Conservation (phyloP, 768 basidiomycete species). For the Russula lepida region DNA sequence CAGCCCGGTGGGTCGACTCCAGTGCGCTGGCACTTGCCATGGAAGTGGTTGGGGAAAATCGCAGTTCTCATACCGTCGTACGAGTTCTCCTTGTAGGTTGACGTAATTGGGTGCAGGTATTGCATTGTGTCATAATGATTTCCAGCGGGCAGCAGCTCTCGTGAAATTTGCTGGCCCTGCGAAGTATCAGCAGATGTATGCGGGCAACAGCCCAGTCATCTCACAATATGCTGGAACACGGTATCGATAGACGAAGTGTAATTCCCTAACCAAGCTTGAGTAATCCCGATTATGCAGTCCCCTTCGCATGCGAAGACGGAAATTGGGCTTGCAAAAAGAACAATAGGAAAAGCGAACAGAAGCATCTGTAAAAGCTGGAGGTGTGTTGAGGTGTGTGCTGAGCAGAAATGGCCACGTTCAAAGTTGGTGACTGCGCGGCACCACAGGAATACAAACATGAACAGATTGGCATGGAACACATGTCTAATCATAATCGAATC, state of each 20-base stretch:
- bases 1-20: conserved; percentile 59
- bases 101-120: conserved; percentile 41
- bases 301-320: conserved; percentile 57
- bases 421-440: neutral
- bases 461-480: conserved; percentile 1
- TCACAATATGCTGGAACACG: conserved; percentile 38
- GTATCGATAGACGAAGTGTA: conserved; percentile 37
- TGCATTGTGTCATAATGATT: conserved; percentile 19
- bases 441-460: conserved; percentile 8
- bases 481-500: conserved; percentile 24
- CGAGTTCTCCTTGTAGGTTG: conserved; percentile 38
- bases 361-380: neutral
- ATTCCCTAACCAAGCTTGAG: conserved; percentile 44
- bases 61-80: conserved; percentile 40
- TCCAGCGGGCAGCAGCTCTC: conserved; percentile 28
- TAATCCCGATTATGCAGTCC: conserved; percentile 55
- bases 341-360: conserved; percentile 13
- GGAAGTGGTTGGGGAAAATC: conserved; percentile 67
- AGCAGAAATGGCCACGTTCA: neutral
- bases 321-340: conserved; percentile 27
- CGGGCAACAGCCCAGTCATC: conserved; percentile 16
- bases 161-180: conserved; percentile 33
- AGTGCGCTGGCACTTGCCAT: conserved; percentile 60
- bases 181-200: conserved; percentile 16
- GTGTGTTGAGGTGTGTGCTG: neutral